phyloP scores from a whole-genome alignment of 1,139 yeast genomes.

The Oligophagozyma castellii region DNA sequence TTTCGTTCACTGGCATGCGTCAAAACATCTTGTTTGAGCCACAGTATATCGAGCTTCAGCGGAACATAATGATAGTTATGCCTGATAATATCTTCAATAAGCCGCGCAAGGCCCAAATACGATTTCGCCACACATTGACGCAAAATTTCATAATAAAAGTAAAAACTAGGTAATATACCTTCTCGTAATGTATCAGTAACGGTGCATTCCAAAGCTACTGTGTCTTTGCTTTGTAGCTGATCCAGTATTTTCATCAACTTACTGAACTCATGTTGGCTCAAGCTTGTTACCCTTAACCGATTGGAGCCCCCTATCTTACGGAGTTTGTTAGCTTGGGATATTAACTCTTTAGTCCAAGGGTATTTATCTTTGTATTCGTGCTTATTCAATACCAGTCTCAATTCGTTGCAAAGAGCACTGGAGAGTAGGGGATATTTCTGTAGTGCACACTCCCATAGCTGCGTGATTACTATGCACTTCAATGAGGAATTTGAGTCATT shows the following conservation, averaged over 20 bases:
- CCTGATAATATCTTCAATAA: conserved; percentile 10
- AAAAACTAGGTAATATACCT: conserved; percentile 14
- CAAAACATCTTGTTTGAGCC: conserved; percentile 10
- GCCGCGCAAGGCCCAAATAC: conserved; percentile 8
- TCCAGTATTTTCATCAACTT: too few relatives aligned
- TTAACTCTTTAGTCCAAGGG: too few relatives aligned
- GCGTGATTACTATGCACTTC: conserved; percentile 7
- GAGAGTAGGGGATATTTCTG: conserved; percentile 11
- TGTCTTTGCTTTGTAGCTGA: too few relatives aligned
- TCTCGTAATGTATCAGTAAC: conserved; percentile 11
- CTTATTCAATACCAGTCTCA: conserved; percentile 8
- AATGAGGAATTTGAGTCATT: conserved; percentile 5
- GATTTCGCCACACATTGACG: conserved; percentile 8
- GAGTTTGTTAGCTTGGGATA: too few relatives aligned
- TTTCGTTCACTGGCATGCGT: background rate
- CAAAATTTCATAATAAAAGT: conserved; percentile 12
- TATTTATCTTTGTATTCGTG: conserved; percentile 6
- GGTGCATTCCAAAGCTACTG: conserved; percentile 5
- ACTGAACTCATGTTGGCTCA: too few relatives aligned
- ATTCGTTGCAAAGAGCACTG: conserved; percentile 12
- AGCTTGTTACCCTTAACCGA: too few relatives aligned
- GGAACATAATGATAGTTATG: conserved; percentile 10
- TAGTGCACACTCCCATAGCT: conserved; percentile 11
- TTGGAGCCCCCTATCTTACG: too few relatives aligned
- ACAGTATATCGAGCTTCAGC: conserved; percentile 13